These are phyloP conservation scores for Suhomyces sp. DNA, from an alignment of 805 yeast species.

Conservation along the genomic window DNA sequence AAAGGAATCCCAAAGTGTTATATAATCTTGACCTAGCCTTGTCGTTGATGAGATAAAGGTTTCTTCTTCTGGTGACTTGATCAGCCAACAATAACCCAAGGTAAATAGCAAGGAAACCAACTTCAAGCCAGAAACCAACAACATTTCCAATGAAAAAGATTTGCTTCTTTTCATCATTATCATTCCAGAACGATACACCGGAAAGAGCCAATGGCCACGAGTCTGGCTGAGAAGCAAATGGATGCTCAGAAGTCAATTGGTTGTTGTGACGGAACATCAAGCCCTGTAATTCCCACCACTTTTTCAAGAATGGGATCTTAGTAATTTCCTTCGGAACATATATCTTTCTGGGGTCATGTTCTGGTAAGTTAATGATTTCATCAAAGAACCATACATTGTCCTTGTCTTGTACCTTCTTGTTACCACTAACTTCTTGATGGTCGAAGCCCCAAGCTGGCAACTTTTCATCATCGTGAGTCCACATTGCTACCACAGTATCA, in stretches of 20 bases:
- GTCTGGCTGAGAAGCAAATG: constrained; percentile 90
- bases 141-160: constrained; percentile 89
- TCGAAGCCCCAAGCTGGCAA: constrained; percentile 94
- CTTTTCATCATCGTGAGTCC: constrained; percentile 81
- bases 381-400: constrained; percentile 79
- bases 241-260: constrained; percentile 82
- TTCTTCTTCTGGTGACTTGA: constrained; percentile 75
- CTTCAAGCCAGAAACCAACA: constrained; percentile 87
- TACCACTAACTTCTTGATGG: constrained; percentile 95
- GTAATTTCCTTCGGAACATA: constrained; percentile 65
- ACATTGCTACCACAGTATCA: constrained; percentile 87
- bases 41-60: constrained; percentile 54
- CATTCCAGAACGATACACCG: constrained; percentile 97
- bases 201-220: constrained; percentile 87
- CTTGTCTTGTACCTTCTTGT: constrained; percentile 69
- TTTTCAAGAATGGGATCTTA: constrained; percentile 69
- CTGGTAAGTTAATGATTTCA: constrained; percentile 54
- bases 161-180: constrained; percentile 61
- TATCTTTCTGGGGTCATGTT: constrained; percentile 57
- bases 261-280: constrained; percentile 93
- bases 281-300: constrained; percentile 87
- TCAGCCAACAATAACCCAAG: constrained; percentile 69
- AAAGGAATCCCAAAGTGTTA: constrained; percentile 78
- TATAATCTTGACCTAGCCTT: constrained; percentile 69
- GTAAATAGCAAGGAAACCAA: constrained; percentile 59